Percentiles rank a stretch among this genome's conserved stretches.
Conservation (phyloP, 768 basidiomycete genomes). For the Tricholoma flavovirens region DNA sequence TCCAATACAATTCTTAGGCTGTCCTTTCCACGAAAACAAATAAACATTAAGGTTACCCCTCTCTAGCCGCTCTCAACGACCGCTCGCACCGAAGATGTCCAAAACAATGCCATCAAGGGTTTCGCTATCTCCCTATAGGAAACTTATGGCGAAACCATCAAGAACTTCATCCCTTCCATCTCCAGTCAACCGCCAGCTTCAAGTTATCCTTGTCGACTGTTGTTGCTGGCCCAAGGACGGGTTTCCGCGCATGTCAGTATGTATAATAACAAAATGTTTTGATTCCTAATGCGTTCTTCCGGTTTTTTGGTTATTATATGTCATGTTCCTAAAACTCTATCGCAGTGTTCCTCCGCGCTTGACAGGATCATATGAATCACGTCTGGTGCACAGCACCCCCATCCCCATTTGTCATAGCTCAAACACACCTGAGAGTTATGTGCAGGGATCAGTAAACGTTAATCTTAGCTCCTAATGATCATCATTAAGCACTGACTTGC, state of each 20-base stretch:
- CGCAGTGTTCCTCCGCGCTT: conserved; percentile 9
- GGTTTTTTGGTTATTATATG: conserved; percentile 12
- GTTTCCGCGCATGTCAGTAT: not conserved
- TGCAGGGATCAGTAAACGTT: conserved; percentile 16
- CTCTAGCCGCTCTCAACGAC: not conserved
- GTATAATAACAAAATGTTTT: not conserved
- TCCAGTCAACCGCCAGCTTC: not conserved
- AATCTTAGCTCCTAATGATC: conserved; percentile 23
- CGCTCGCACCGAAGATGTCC: not conserved
- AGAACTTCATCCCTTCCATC: not conserved
- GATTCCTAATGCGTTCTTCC: conserved; percentile 4
- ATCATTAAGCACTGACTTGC: conserved; percentile 15
- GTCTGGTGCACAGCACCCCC: conserved; percentile 15
- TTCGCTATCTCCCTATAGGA: not conserved
- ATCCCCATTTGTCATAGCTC: conserved; percentile 7
- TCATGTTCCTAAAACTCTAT: conserved; percentile 21
- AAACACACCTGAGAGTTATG: conserved; percentile 7
- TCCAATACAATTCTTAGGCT: not conserved
- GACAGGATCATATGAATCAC: conserved; percentile 1
- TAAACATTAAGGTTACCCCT: not conserved
- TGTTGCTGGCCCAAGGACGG: not conserved
- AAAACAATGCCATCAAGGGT: not conserved
- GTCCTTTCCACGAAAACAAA: not conserved
- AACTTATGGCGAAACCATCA: not conserved
- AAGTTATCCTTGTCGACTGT: too few relatives aligned